A percentile compares a stretch with the other conserved stretches of the same genome.
These are phyloP conservation scores for Pleurotus citrinopileatus DNA, from an alignment of 768 basidiomycete genomes.

Conservation along the genomic window DNA sequence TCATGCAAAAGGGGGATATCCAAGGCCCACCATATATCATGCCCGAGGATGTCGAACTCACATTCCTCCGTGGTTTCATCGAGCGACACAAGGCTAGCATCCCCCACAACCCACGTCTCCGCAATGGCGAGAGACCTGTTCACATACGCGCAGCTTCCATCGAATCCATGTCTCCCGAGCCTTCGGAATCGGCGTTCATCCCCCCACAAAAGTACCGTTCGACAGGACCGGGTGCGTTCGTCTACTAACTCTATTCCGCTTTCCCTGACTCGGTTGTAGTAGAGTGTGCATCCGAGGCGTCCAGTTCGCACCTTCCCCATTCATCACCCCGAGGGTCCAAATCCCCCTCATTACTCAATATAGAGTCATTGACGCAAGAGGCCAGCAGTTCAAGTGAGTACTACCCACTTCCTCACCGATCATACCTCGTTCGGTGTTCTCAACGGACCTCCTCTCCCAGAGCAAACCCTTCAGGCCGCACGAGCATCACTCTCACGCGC, in stretches of 20 bases:
- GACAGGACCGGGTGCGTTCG: constrained; percentile 2
- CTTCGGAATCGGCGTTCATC: constrained; percentile 40
- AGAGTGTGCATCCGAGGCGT: constrained; percentile 37
- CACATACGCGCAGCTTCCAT: constrained; percentile 41
- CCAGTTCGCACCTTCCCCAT: constrained; percentile 28
- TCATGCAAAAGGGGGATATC: constrained; percentile 87
- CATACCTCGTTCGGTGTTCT: constrained; percentile 13
- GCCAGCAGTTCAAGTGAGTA: constrained; percentile 58
- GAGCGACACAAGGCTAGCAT: constrained; percentile 75
- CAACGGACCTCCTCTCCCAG: constrained; percentile 26
- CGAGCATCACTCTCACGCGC: constrained; percentile 59
- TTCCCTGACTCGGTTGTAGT: constrained; percentile 9
- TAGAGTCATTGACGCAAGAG: constrained; percentile 55
- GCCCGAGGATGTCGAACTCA: constrained; percentile 75
- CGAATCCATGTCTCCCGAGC: constrained; percentile 48
- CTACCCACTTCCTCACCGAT: constrained; percentile 4
- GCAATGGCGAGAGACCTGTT: constrained; percentile 42
- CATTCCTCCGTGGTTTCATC: constrained; percentile 79
- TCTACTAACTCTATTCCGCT: not conserved
- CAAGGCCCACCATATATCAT: constrained; percentile 80
- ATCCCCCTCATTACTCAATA: constrained; percentile 48
- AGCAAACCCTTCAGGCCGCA: constrained; percentile 60
- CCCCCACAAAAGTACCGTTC: constrained; percentile 24
- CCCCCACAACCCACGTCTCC: constrained; percentile 78
- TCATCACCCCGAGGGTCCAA: constrained; percentile 42